A percentile compares a stretch with the other conserved stretches of the same genome.
Conservation (phyloP, 179 eudicot genomes). For the Nepenthes alata region DNA sequence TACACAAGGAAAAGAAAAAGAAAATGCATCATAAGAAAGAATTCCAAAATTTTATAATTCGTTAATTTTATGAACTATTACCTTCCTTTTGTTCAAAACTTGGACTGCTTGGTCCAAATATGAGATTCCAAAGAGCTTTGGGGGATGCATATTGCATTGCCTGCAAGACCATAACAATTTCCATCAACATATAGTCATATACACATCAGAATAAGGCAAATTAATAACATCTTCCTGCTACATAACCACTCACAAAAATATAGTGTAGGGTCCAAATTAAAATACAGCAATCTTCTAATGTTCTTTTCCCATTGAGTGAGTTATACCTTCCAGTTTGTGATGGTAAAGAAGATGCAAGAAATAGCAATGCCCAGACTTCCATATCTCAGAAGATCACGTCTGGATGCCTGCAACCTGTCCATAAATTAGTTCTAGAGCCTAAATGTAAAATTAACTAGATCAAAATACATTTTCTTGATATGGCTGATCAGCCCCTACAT, state of each 20-base stretch:
- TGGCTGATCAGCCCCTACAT: too few species aligned
- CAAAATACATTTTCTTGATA: background rate
- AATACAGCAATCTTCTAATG: background rate
- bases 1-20: background rate
- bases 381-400: constrained; percentile 74
- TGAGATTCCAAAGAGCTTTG: constrained; percentile 78
- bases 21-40: background rate
- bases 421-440: constrained; percentile 35
- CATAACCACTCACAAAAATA: background rate
- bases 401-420: constrained; percentile 87
- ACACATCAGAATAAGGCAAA: constrained; percentile 17
- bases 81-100: constrained; percentile 48
- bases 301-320: constrained; percentile 5
- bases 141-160: constrained; percentile 98
- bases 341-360: constrained; percentile 58
- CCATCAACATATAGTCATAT: constrained; percentile 25
- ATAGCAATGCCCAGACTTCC: constrained; percentile 81
- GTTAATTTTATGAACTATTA: constrained; percentile 8
- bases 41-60: background rate
- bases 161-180: constrained; percentile 52
- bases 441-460: constrained; percentile 9
- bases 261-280: background rate
- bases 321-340: constrained; percentile 75
- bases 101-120: constrained; percentile 58
- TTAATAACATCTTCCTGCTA: constrained; percentile 1